These are phyloP conservation scores for Leishmania guyanensis DNA, from an alignment of 208 protist species.

Conservation along the genomic window DNA sequence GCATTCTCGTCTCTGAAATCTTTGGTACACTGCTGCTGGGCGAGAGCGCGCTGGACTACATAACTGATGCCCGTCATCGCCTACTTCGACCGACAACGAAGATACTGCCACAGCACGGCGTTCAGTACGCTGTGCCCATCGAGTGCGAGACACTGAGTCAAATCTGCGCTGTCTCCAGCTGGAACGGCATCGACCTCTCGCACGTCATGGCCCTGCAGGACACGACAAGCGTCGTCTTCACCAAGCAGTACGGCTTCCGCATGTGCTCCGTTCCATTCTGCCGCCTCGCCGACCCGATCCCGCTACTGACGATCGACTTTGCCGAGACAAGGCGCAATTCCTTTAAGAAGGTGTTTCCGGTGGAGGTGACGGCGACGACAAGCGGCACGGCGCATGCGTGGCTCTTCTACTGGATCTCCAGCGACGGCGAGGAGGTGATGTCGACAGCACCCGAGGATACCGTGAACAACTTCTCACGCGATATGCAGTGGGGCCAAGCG, in stretches of 20 bases:
- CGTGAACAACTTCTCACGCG: slow-evolving; percentile 88
- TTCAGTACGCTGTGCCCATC: slow-evolving; percentile 92
- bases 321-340: slow-evolving; percentile 32
- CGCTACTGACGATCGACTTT: slow-evolving; percentile 88
- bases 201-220: slow-evolving; percentile 90
- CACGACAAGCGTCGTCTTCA: slow-evolving; percentile 90
- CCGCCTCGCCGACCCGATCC: slow-evolving; percentile 68
- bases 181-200: slow-evolving; percentile 82
- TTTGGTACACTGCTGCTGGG: slow-evolving; percentile 93
- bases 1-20: slow-evolving; percentile 92
- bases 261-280: slow-evolving; percentile 84
- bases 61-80: slow-evolving; percentile 79
- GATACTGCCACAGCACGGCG: slow-evolving; percentile 83
- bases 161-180: slow-evolving; percentile 80
- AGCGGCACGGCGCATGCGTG: slow-evolving; percentile 79
- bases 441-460: slow-evolving; percentile 88
- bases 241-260: slow-evolving; percentile 94
- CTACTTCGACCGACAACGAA: slow-evolving; percentile 64
- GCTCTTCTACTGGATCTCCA: slow-evolving; percentile 83
- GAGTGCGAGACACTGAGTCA: slow-evolving; percentile 74
- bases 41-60: slow-evolving; percentile 92
- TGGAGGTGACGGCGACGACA: slow-evolving; percentile 56
- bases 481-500: slow-evolving; percentile 95
- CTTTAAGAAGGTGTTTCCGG: slow-evolving; percentile 36
- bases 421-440: slow-evolving; percentile 58